Percentiles rank a stretch among this genome's conserved stretches.
Conservation (phyloP, 73 alveolate species). For the Tetrahymena elliotti region DNA sequence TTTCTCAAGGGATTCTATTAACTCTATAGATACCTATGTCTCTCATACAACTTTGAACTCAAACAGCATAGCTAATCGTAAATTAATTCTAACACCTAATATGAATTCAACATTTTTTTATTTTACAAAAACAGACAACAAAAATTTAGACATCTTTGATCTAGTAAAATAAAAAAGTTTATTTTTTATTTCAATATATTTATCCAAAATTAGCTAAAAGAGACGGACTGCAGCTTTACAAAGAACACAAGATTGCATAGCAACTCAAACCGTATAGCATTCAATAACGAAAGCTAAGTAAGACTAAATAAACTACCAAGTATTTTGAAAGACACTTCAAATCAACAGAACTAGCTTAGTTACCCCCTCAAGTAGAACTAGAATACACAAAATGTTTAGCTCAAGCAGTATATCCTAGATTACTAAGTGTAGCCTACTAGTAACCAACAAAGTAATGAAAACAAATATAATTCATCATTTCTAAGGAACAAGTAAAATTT, state of each 20-base stretch:
- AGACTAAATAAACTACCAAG: background rate
- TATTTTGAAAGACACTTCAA: background rate
- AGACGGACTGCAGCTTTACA: background rate
- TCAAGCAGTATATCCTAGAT: background rate
- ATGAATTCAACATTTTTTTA: background rate
- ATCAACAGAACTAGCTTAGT: background rate
- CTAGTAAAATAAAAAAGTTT: background rate
- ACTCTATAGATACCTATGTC: background rate
- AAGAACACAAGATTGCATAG: background rate
- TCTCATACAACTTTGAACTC: background rate
- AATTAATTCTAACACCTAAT: background rate
- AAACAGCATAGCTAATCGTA: background rate
- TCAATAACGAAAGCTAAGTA: background rate
- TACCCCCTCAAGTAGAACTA: background rate
- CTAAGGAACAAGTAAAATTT: background rate
- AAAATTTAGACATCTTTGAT: background rate
- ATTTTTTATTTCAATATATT: background rate
- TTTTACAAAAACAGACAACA: background rate
- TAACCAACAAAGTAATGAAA: background rate
- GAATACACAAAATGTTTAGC: background rate
- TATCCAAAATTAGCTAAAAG: background rate
- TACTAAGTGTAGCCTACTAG: background rate
- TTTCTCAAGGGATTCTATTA: background rate
- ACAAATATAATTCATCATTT: background rate
- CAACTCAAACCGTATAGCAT: background rate